Percentiles rank a stretch among this genome's conserved stretches.
Conservation (phyloP, 139 green algal genomes). For the Volvox africanus region DNA sequence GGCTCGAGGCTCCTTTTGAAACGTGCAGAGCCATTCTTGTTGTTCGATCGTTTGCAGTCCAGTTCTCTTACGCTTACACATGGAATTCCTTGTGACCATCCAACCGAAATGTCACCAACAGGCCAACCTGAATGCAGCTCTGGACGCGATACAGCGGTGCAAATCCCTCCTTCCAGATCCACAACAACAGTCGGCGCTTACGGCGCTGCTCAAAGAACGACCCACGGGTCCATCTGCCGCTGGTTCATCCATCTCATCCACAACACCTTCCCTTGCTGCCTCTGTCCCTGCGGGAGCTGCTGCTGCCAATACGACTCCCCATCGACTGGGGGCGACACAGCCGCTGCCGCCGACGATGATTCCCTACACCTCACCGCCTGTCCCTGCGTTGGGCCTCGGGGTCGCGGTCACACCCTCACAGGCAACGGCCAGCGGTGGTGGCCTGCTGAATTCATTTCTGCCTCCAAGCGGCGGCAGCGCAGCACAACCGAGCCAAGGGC, state of each 20-base stretch:
- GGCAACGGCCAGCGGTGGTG: background rate
- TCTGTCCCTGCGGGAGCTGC: background rate
- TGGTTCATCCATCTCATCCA: constrained; percentile 26
- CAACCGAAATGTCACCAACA: background rate
- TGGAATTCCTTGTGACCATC: too few species aligned
- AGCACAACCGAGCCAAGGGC: background rate
- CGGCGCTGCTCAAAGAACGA: constrained; percentile 29
- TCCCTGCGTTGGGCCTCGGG: background rate
- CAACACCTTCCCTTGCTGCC: background rate
- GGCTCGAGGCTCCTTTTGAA: too few species aligned
- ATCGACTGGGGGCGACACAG: background rate
- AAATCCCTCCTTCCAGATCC: constrained; percentile 35
- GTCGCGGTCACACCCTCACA: background rate
- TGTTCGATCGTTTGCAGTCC: too few species aligned
- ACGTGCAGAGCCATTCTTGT: too few species aligned
- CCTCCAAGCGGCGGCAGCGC: background rate
- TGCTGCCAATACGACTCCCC: background rate
- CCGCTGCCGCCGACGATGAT: background rate
- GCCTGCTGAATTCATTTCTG: background rate
- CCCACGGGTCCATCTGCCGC: constrained; percentile 5
- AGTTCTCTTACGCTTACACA: too few species aligned
- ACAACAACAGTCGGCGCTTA: constrained; percentile 7
- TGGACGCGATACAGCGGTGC: constrained; percentile 22
- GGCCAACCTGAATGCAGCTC: constrained; percentile 1
- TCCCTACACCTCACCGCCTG: background rate